phyloP scores from a whole-genome alignment of 768 basidiomycete genomes.

The Rhizopogon roseolus region DNA sequence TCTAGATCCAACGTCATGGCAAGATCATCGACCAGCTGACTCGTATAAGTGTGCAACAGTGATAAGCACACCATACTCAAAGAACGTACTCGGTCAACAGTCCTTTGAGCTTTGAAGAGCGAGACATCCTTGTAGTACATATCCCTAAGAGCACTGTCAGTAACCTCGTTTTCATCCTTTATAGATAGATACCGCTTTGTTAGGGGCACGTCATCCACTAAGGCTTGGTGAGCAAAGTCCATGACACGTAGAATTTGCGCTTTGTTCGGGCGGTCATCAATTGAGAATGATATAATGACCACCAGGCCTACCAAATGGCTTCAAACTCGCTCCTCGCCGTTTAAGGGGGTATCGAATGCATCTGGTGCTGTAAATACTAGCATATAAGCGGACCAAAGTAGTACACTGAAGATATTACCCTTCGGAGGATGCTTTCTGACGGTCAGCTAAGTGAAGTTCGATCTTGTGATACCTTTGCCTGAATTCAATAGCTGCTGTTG shows the following conservation, averaged over 20 bases:
- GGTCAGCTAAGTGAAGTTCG: conserved; percentile 30
- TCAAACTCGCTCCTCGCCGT: conserved; percentile 30
- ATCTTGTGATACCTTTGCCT: conserved; percentile 18
- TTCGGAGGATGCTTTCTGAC: conserved; percentile 25
- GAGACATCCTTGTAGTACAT: conserved; percentile 83
- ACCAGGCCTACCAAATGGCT: conserved; percentile 34
- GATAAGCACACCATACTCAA: neutral
- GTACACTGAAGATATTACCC: conserved; percentile 21
- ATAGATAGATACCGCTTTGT: conserved; percentile 56
- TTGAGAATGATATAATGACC: neutral
- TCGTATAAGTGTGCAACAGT: conserved; percentile 2
- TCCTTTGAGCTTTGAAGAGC: conserved; percentile 73
- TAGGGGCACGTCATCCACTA: conserved; percentile 45
- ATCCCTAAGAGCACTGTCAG: conserved; percentile 47
- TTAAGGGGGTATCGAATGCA: conserved; percentile 34
- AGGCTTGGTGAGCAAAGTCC: conserved; percentile 66
- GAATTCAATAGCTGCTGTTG: conserved; percentile 2
- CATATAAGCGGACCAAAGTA: neutral
- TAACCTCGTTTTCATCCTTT: conserved; percentile 6
- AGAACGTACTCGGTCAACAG: conserved; percentile 65
- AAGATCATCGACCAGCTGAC: conserved; percentile 85
- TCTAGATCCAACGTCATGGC: conserved; percentile 76
- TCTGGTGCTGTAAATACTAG: conserved; percentile 3
- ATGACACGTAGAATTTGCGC: conserved; percentile 68
- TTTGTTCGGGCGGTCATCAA: conserved; percentile 19